Percentiles rank a stretch among this genome's conserved stretches.
phyloP scores from a whole-genome alignment of 2,329 filamentous ascomycete species.

The Trichoderma pleuroti region DNA sequence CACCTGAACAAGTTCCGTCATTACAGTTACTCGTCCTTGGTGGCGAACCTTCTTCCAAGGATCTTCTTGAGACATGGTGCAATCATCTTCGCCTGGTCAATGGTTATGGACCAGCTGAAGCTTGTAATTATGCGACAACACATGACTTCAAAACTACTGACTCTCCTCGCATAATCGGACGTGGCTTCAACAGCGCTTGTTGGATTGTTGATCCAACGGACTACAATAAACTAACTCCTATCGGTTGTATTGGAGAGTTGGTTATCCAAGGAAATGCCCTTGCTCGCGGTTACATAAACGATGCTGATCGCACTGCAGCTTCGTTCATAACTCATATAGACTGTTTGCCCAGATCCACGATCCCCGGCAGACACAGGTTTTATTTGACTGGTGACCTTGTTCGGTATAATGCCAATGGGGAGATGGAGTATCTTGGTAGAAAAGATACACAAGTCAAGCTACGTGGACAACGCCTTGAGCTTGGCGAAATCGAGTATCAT shows the following conservation, averaged over 20 bases:
- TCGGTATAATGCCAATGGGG: background rate
- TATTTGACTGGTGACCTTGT: slow-evolving; percentile 25
- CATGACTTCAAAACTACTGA: slow-evolving; percentile 2
- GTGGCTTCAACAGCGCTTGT: slow-evolving; percentile 15
- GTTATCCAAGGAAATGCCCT: slow-evolving; percentile 34
- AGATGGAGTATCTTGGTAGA: slow-evolving; percentile 11
- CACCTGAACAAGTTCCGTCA: slow-evolving; percentile 19
- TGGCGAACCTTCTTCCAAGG: slow-evolving; percentile 18
- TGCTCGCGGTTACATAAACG: slow-evolving; percentile 47
- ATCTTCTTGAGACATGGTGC: slow-evolving; percentile 19
- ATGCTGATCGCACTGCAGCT: slow-evolving; percentile 28
- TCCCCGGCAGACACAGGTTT: slow-evolving; percentile 19
- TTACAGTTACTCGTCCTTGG: slow-evolving; percentile 19
- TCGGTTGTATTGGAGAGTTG: slow-evolving; percentile 25
- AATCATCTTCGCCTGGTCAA: slow-evolving; percentile 22
- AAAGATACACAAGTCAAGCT: slow-evolving; percentile 20
- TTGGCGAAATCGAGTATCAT: slow-evolving; percentile 19
- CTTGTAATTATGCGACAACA: slow-evolving; percentile 19
- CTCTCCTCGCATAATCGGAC: slow-evolving; percentile 18
- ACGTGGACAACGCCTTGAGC: slow-evolving; percentile 19
- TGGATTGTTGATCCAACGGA: slow-evolving; percentile 25
- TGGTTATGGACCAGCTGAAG: slow-evolving; percentile 23
- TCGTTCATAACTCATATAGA: slow-evolving; percentile 23
- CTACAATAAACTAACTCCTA: slow-evolving; percentile 20
- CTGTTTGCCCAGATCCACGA: slow-evolving; percentile 25